A percentile compares a stretch with the other conserved stretches of the same genome.
phyloP scores from a whole-genome alignment of 2,329 filamentous ascomycete genomes.

The Pseudogymnoascus verrucosus region DNA sequence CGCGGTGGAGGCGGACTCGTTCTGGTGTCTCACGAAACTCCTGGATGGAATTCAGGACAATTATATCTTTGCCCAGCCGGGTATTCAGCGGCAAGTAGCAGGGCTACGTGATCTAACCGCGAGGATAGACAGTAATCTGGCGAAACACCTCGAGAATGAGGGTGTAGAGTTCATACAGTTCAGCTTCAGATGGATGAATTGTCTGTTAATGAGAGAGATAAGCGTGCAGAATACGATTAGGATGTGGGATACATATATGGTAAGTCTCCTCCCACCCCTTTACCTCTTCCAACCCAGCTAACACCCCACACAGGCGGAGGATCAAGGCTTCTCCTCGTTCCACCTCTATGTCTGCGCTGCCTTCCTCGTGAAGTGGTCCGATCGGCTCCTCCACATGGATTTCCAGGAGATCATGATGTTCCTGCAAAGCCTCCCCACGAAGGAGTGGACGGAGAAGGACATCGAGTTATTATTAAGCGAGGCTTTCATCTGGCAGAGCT shows the following conservation, averaged over 20 bases:
- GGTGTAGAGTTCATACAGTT: slow-evolving; percentile 98
- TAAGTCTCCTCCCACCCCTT: slow-evolving; percentile 38
- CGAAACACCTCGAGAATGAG: slow-evolving; percentile 82
- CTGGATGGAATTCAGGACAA: slow-evolving; percentile 99
- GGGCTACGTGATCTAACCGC: slow-evolving; percentile 84
- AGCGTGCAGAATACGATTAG: slow-evolving; percentile 93
- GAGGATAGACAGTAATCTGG: slow-evolving; percentile 74
- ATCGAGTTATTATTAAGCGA: slow-evolving; percentile 93
- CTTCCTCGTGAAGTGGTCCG: slow-evolving; percentile 97
- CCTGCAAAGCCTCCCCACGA: slow-evolving; percentile 84
- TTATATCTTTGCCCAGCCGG: slow-evolving; percentile 95
- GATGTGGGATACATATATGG: slow-evolving; percentile 99
- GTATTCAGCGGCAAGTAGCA: slow-evolving; percentile 88
- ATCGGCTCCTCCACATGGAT: slow-evolving; percentile 92
- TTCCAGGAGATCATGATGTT: slow-evolving; percentile 99
- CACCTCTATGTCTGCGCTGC: slow-evolving; percentile 97
- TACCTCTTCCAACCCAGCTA: not conserved
- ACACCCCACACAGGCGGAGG: slow-evolving; percentile 63
- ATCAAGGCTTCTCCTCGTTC: slow-evolving; percentile 96
- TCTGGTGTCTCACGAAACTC: slow-evolving; percentile 96
- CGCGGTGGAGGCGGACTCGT: slow-evolving; percentile 93
- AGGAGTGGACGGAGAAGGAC: slow-evolving; percentile 94
- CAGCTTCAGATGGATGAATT: slow-evolving; percentile 99
- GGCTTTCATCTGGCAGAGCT: slow-evolving; percentile 96
- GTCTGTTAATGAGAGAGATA: slow-evolving; percentile 93